Base-by-base conservation (phyloP, 2,329 filamentous ascomycete genomes). In the Escovopsis sp. region DNA sequence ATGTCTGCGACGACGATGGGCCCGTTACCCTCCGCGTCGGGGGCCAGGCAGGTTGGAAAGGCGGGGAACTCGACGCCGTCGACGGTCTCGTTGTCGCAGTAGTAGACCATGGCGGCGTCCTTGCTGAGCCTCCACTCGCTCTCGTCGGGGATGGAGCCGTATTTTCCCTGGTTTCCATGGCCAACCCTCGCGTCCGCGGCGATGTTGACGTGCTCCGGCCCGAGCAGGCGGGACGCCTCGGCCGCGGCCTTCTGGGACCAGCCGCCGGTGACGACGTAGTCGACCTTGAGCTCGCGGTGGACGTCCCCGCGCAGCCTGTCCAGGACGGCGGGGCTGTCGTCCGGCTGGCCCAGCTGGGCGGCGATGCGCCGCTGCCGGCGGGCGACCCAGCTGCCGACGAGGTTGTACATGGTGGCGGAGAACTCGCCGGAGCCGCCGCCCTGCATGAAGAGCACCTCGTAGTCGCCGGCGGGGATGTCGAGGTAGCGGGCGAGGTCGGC, bases 41-140 rank as follows among this genome's bases (percentile, higher is more conserved):
- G 58, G 33, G 72, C 69, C 17, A 92, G 65, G 7, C 57, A 55
- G 43, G 76, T 61, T 17, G 88, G 88, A 50, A 74, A 72, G n/a
- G 48, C 58, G 5, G 79, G 84, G 47, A 92, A 94, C 53, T 96
- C 88, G 14, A 96, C 85, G 25, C 87, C 87, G 49, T 94, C 85
- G 5, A 92, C 84, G 0, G 85, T 94, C 65, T 96, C 87, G 48
- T 96, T 96, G 56, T 87, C 81, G 56, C 88, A 94, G 55, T 76
- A 87, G 59, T 94, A 96, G 2, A 88, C 79, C 48, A 93, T 67
- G 1, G 85, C 72, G 9, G 78, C 63, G 27, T 72, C 65, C 45
- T 73, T 65, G 28, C 75, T 80, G 7, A 90, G 66, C 25, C 68
- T 79, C 84, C 85, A 94, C 15, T 70, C 70, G 43, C 70, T 72